These are phyloP conservation scores for Catenaria anguillulae DNA, from an alignment of 371 early-diverging fungal species.

Conservation along the genomic window DNA sequence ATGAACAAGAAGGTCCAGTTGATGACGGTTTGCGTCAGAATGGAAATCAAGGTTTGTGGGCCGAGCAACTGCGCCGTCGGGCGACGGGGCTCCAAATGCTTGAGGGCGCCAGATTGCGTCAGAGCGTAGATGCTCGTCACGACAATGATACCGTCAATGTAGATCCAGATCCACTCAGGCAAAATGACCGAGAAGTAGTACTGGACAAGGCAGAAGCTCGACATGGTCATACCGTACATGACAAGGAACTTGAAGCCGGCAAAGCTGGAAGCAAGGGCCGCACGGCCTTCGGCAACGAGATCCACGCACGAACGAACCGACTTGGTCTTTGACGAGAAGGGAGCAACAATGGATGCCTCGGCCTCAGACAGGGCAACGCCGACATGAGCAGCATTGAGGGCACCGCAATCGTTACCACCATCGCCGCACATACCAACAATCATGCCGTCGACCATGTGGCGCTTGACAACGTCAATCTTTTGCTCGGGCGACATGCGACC, in stretches of 20 bases:
- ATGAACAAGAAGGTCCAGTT: slow-evolving; percentile 43
- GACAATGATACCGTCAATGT: slow-evolving; percentile 50
- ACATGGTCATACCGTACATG: slow-evolving; percentile 58
- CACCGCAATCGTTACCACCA: slow-evolving; percentile 91
- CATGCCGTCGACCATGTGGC: slow-evolving; percentile 44
- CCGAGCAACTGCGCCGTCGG: slow-evolving; percentile 59
- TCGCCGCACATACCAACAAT: slow-evolving; percentile 87
- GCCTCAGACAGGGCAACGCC: slow-evolving; percentile 76
- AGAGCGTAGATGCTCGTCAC: slow-evolving; percentile 47
- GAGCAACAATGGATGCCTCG: slow-evolving; percentile 69
- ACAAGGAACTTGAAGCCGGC: slow-evolving; percentile 51
- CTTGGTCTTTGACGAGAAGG: slow-evolving; percentile 56
- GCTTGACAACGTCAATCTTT: slow-evolving; percentile 45
- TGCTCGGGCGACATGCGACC: slow-evolving; percentile 60
- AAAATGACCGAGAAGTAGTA: slow-evolving; percentile 8
- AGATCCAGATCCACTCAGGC: slow-evolving; percentile 55
- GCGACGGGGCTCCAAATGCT: slow-evolving; percentile 32
- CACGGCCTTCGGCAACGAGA: slow-evolving; percentile 52
- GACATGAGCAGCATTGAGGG: slow-evolving; percentile 75
- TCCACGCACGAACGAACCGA: slow-evolving; percentile 54
- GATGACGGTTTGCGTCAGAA: slow-evolving; percentile 47
- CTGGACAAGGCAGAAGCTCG: neutral
- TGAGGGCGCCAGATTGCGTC: slow-evolving; percentile 45
- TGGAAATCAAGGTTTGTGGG: slow-evolving; percentile 43
- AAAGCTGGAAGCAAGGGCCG: slow-evolving; percentile 57